Evolutionary conservation across 78 protist species (phyloP).

Genomic region (Mantamonas sphyraenae): DNA sequence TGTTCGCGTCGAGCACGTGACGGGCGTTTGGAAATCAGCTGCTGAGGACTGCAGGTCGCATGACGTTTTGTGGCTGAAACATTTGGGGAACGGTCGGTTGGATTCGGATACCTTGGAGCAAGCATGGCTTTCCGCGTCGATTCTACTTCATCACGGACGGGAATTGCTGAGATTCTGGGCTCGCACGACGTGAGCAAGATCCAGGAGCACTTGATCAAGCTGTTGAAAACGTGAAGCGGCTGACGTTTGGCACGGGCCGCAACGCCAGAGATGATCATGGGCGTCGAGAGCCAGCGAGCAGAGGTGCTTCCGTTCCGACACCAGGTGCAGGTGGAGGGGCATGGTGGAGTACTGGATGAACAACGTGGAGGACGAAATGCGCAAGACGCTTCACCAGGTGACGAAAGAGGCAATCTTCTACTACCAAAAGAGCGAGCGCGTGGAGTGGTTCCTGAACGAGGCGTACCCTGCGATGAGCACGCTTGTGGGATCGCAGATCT

Average conservation of each 20-base stretch:
- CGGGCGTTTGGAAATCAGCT: too few relatives aligned
- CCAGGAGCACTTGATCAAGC: conserved; percentile 82
- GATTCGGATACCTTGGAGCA: too few relatives aligned
- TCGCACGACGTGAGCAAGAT: conserved; percentile 45
- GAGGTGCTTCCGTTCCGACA: conserved; percentile 47
- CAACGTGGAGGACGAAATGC: conserved; percentile 61
- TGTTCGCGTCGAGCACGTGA: too few relatives aligned
- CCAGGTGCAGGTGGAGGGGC: conserved; percentile 50
- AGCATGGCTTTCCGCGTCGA: too few relatives aligned
- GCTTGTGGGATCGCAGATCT: conserved; percentile 65
- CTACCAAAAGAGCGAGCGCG: conserved; percentile 43
- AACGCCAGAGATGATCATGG: conserved; percentile 19
- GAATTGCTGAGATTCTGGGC: conserved; percentile 74
- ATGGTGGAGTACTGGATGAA: conserved; percentile 85
- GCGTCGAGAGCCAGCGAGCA: too few relatives aligned
- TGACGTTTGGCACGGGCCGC: conserved; percentile 52
- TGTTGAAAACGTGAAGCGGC: conserved; percentile 61
- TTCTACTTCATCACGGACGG: conserved; percentile 93
- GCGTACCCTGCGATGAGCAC: conserved; percentile 59
- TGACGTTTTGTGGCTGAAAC: too few relatives aligned
- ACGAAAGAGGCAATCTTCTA: conserved; percentile 66
- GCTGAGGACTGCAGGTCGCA: too few relatives aligned
- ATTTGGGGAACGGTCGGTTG: too few relatives aligned
- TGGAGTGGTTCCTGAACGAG: conserved; percentile 51
- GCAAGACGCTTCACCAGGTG: conserved; percentile 30